Conservation (phyloP, 768 basidiomycete species). For the Mycena capillaripes region DNA sequence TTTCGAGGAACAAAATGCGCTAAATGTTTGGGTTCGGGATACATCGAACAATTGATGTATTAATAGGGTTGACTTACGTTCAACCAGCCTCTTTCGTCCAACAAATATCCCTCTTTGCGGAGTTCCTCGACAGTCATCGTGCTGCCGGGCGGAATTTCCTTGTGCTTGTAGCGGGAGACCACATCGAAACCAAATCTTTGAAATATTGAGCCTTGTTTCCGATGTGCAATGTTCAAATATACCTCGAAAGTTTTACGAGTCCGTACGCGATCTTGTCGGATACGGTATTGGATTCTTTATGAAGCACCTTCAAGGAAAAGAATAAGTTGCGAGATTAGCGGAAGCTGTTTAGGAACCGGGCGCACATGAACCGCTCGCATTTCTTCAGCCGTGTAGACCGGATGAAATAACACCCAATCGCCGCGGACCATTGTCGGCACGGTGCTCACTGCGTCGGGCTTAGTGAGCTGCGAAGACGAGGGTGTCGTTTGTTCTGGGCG, state of each 20-base stretch:
- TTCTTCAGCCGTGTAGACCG: conserved; percentile 87
- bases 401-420: conserved; percentile 95
- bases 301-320: conserved; percentile 70
- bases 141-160: conserved; percentile 68
- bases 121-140: conserved; percentile 83
- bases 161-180: conserved; percentile 89
- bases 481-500: not conserved
- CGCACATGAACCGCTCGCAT: conserved; percentile 78
- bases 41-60: not conserved
- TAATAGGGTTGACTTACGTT: conserved; percentile 56
- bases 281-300: conserved; percentile 71
- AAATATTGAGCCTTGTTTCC: conserved; percentile 8
- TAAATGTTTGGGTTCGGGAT: conserved; percentile 37
- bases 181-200: conserved; percentile 82
- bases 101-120: conserved; percentile 77
- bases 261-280: conserved; percentile 81
- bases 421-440: conserved; percentile 71
- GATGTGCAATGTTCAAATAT: conserved; percentile 25
- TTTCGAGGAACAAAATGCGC: conserved; percentile 80
- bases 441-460: conserved; percentile 64
- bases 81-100: conserved; percentile 86
- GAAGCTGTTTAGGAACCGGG: not conserved
- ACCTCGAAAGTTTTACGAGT: conserved; percentile 72
- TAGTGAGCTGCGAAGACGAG: conserved; percentile 46
- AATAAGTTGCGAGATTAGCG: conserved; percentile 17